Evolutionary conservation across 352 stramenopile species (phyloP).

Genomic region (Phytopythium sindhum): DNA sequence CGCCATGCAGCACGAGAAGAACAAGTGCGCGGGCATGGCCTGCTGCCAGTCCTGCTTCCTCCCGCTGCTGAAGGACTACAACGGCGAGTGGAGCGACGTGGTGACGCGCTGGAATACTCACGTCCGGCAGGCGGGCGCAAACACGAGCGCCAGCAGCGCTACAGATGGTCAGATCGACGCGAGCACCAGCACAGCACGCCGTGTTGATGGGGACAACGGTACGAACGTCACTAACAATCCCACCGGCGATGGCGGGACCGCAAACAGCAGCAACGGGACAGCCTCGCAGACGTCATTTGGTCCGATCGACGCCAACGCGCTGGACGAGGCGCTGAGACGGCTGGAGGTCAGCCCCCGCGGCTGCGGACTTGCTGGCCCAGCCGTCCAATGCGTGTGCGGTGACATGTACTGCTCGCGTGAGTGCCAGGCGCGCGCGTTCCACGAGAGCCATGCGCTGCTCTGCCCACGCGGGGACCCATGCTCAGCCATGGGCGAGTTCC

Average conservation of each 20-base stretch:
- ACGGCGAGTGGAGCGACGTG: constrained; percentile 44
- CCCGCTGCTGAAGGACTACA: constrained; percentile 49
- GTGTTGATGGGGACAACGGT: neutral
- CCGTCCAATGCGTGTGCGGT: constrained; percentile 52
- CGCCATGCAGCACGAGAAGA: constrained; percentile 67
- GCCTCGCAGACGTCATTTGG: neutral
- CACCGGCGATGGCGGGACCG: too few species aligned
- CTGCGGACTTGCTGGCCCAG: constrained; percentile 42
- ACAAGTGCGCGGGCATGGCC: constrained; percentile 26
- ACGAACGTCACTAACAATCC: neutral
- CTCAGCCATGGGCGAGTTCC: constrained; percentile 60
- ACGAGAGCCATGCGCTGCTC: constrained; percentile 75
- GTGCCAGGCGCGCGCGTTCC: constrained; percentile 62
- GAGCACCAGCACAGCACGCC: neutral
- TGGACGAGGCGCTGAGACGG: constrained; percentile 40
- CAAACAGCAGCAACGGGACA: neutral
- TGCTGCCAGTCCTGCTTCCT: constrained; percentile 78
- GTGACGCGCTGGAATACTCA: constrained; percentile 13
- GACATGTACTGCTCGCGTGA: constrained; percentile 84
- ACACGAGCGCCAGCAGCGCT: too few species aligned
- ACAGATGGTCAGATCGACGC: neutral
- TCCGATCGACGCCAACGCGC: constrained; percentile 19
- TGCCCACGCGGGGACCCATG: constrained; percentile 61
- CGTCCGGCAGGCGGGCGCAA: neutral
- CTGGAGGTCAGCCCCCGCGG: constrained; percentile 41